These are phyloP conservation scores for Scalesia atractyloides DNA, from an alignment of 129 eudicot species.

Conservation along the genomic window DNA sequence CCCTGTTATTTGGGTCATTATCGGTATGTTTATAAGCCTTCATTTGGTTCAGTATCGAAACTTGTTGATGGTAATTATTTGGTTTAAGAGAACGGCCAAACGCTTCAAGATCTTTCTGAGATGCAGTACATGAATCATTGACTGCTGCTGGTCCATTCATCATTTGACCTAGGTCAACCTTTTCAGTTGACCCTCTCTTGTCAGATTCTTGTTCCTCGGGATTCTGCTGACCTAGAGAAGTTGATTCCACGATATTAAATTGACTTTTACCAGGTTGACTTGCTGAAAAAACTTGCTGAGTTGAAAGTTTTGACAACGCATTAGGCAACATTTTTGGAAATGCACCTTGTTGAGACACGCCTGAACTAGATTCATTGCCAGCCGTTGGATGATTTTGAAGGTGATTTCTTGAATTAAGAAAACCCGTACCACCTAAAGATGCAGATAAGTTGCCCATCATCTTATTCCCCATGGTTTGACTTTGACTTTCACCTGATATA, in stretches of 20 bases:
- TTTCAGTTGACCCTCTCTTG: constrained; percentile 38
- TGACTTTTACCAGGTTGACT: constrained; percentile 40
- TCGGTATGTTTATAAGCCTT: constrained; percentile 49
- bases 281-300: constrained; percentile 47
- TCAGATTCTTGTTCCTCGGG: constrained; percentile 40
- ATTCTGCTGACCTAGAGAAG: constrained; percentile 40
- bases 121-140: constrained; percentile 47
- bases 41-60: constrained; percentile 71
- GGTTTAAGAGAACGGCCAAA: constrained; percentile 83
- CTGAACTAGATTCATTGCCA: constrained; percentile 34
- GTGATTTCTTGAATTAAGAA: constrained; percentile 45
- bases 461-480: constrained; percentile 37
- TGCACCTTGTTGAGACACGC: constrained; percentile 41
- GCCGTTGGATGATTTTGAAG: constrained; percentile 49
- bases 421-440: constrained; percentile 39
- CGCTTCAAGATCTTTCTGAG: constrained; percentile 72
- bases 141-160: constrained; percentile 43
- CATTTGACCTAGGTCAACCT: constrained; percentile 33
- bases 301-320: constrained; percentile 47
- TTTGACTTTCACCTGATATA: constrained; percentile 35
- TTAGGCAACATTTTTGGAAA: constrained; percentile 39
- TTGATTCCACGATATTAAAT: constrained; percentile 51
- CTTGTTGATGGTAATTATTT: constrained; percentile 43
- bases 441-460: constrained; percentile 45
- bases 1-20: constrained; percentile 53